Evolutionary conservation across 768 basidiomycete genomes (phyloP).

Genomic region (Leucocoprinus birnbaumii): DNA sequence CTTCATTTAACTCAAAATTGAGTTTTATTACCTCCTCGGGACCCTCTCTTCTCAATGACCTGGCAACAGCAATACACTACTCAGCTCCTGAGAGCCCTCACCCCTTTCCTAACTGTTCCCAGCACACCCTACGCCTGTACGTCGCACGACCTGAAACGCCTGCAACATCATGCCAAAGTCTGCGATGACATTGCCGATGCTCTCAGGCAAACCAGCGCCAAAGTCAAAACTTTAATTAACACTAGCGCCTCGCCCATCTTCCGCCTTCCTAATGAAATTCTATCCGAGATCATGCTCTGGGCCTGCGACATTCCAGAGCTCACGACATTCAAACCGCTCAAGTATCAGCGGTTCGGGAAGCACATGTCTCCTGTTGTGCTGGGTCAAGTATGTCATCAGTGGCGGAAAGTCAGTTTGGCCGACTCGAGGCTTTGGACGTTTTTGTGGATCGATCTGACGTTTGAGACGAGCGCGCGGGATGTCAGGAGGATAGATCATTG

Average conservation of each 20-base stretch:
- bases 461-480: conserved; percentile 7
- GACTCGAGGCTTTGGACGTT: conserved; percentile 13
- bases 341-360: conserved; percentile 11
- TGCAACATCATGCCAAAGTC: conserved; percentile 2
- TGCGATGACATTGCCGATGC: conserved; percentile 11
- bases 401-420: conserved; percentile 2
- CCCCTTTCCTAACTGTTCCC: conserved; percentile 6
- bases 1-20: not conserved
- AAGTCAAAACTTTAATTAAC: conserved; percentile 9
- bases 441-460: conserved; percentile 11
- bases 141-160: conserved; percentile 2
- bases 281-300: conserved; percentile 13
- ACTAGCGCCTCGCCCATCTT: conserved; percentile 11
- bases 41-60: conserved; percentile 8
- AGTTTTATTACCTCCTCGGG: not conserved
- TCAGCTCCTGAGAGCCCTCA: conserved; percentile 4
- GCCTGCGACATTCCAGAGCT: conserved; percentile 11
- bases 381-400: conserved; percentile 10
- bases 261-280: conserved; percentile 12
- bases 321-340: conserved; percentile 9
- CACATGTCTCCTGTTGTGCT: conserved; percentile 7
- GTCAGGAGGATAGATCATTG: conserved; percentile 7
- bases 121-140: not conserved
- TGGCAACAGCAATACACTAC: conserved; percentile 11
- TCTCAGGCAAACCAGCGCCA: conserved; percentile 3